Conservation (phyloP, 2,329 filamentous ascomycete species). For the Lachnellula hyalina region DNA sequence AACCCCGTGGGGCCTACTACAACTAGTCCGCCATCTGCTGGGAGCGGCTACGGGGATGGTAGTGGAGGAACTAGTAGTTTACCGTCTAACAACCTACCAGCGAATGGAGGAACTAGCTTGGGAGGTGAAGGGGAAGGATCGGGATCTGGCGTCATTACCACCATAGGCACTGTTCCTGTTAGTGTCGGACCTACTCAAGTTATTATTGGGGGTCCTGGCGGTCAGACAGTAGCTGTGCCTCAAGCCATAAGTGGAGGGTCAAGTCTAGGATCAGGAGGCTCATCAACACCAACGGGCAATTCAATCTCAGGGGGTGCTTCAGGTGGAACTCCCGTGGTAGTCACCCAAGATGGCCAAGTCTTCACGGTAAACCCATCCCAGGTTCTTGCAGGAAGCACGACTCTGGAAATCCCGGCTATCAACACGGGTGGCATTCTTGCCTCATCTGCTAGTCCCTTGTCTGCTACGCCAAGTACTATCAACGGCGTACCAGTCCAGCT, state of each 20-base stretch:
- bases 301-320: no score
- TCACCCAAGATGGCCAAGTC: conserved; percentile 22
- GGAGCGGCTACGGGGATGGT: not conserved
- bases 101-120: not conserved
- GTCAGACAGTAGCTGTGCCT: conserved; percentile 17
- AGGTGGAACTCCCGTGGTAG: conserved; percentile 1
- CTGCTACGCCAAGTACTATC: conserved; percentile 15
- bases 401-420: conserved; percentile 17
- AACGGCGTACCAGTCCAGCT: conserved; percentile 17
- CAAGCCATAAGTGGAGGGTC: conserved; percentile 20
- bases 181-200: conserved; percentile 19
- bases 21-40: not conserved
- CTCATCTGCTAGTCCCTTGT: not conserved
- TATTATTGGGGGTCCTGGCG: conserved; percentile 12
- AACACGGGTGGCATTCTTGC: conserved; percentile 7
- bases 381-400: conserved; percentile 20
- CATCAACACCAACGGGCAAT: no score
- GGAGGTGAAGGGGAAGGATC: not conserved
- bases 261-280: not conserved
- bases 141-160: conserved; percentile 3
- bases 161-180: conserved; percentile 17
- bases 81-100: not conserved
- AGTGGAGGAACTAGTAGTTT: not conserved
- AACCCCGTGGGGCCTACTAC: not conserved
- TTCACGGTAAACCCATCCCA: conserved; percentile 26